These are phyloP conservation scores for Apium graveolens DNA, from an alignment of 129 eudicot genomes.

Conservation along the genomic window DNA sequence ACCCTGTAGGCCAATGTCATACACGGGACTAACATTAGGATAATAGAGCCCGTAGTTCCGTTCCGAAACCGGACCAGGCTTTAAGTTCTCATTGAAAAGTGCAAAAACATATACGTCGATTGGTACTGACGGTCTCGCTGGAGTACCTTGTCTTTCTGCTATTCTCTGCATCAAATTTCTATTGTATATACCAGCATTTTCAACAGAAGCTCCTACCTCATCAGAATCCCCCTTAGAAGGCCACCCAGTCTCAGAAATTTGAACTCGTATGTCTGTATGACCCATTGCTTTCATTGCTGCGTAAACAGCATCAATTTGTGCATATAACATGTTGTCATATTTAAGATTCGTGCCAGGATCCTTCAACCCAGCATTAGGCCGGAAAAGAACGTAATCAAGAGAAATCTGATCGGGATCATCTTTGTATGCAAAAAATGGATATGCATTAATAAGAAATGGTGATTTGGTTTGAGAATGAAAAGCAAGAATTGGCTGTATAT, in stretches of 20 bases:
- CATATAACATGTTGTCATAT: conserved; percentile 95
- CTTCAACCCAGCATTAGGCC: conserved; percentile 50
- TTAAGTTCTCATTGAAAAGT: conserved; percentile 79
- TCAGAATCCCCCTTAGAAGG: conserved; percentile 88
- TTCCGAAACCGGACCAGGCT: conserved; percentile 84
- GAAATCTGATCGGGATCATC: conserved; percentile 50
- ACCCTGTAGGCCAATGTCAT: conserved; percentile 69
- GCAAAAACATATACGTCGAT: conserved; percentile 80
- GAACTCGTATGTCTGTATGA: conserved; percentile 53
- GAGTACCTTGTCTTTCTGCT: conserved; percentile 63
- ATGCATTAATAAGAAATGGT: conserved; percentile 78
- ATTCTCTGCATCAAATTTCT: conserved; percentile 72
- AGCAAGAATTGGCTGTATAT: conserved; percentile 53
- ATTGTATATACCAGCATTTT: conserved; percentile 78
- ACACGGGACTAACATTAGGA: conserved; percentile 77
- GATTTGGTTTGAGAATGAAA: conserved; percentile 67
- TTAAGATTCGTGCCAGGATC: conserved; percentile 60
- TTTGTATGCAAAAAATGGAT: conserved; percentile 88
- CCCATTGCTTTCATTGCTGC: conserved; percentile 83
- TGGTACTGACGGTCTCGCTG: conserved; percentile 63
- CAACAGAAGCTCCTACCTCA: conserved; percentile 73
- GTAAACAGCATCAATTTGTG: conserved; percentile 97
- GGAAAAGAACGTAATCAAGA: conserved; percentile 66
- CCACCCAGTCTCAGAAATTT: conserved; percentile 95
- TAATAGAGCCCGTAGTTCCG: conserved; percentile 85